phyloP scores from a whole-genome alignment of 2,329 filamentous ascomycete species.

The Ascomycota sp. region DNA sequence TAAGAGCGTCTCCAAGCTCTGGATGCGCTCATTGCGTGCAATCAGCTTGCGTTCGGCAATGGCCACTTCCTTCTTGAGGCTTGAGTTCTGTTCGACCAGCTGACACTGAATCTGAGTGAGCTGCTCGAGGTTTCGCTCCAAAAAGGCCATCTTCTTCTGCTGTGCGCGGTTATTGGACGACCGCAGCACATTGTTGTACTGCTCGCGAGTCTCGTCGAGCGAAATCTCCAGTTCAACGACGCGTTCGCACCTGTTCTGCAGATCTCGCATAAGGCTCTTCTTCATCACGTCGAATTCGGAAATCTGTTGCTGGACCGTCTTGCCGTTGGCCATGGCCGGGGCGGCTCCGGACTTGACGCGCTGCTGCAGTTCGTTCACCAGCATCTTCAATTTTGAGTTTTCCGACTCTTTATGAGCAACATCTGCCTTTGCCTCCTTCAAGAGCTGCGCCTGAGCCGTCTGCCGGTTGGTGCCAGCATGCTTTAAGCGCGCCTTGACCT shows the following conservation, averaged over 20 bases:
- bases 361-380: constrained; percentile 62
- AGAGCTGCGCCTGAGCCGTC: constrained; percentile 50
- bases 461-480: constrained; percentile 59
- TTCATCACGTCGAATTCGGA: constrained; percentile 99
- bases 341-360: constrained; percentile 42
- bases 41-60: constrained; percentile 96
- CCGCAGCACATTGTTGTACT: constrained; percentile 95
- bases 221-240: constrained; percentile 97
- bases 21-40: constrained; percentile 89
- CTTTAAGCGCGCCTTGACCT: constrained; percentile 62
- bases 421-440: constrained; percentile 59
- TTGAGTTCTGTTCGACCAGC: constrained; percentile 92
- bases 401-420: constrained; percentile 62
- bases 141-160: constrained; percentile 99
- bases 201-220: constrained; percentile 88
- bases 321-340: constrained; percentile 53
- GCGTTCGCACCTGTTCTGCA: constrained; percentile 94
- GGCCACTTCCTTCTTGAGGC: constrained; percentile 95
- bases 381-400: constrained; percentile 57
- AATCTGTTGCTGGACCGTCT: constrained; percentile 93
- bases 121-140: constrained; percentile 95
- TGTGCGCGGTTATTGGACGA: constrained; percentile 96
- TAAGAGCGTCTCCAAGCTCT: constrained; percentile 75
- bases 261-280: constrained; percentile 95
- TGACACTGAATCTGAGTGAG: constrained; percentile 93